These are phyloP conservation scores for Quercus ilex DNA, from an alignment of 306 rosid genomes.

Conservation along the genomic window DNA sequence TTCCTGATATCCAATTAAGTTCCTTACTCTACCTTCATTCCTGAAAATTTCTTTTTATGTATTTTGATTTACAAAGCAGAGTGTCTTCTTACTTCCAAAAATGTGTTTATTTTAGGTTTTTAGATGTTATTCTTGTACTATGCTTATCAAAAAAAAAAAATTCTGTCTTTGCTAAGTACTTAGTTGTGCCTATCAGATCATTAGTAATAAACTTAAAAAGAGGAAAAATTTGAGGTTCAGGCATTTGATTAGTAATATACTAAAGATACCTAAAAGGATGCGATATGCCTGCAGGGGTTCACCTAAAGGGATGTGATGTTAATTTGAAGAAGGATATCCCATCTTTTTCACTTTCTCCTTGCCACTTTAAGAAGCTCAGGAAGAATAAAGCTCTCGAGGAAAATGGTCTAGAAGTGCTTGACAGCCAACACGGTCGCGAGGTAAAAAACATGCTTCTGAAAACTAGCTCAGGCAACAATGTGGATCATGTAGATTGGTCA, in stretches of 20 bases:
- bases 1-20: conserved; percentile 13
- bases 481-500: conserved; percentile 56
- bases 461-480: conserved; percentile 37
- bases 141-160: too few species aligned
- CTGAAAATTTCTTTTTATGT: conserved; percentile 1
- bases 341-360: conserved; percentile 62
- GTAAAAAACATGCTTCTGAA: conserved; percentile 43
- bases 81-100: conserved; percentile 6
- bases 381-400: conserved; percentile 49
- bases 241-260: too few species aligned
- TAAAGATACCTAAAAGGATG: too few species aligned
- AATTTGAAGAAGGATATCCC: conserved; percentile 50
- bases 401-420: conserved; percentile 51
- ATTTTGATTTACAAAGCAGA: conserved; percentile 10
- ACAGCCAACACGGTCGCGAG: conserved; percentile 30
- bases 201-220: background rate
- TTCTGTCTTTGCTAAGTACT: background rate
- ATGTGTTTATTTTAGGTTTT: background rate
- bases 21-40: conserved; percentile 14
- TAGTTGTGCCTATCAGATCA: background rate
- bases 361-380: conserved; percentile 53
- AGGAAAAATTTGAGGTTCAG: background rate
- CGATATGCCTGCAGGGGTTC: conserved; percentile 65
- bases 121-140: too few species aligned
- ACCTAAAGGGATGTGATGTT: conserved; percentile 51